Base-by-base conservation (phyloP, 495 filamentous ascomycete species). In the Haplographium delicatum region DNA sequence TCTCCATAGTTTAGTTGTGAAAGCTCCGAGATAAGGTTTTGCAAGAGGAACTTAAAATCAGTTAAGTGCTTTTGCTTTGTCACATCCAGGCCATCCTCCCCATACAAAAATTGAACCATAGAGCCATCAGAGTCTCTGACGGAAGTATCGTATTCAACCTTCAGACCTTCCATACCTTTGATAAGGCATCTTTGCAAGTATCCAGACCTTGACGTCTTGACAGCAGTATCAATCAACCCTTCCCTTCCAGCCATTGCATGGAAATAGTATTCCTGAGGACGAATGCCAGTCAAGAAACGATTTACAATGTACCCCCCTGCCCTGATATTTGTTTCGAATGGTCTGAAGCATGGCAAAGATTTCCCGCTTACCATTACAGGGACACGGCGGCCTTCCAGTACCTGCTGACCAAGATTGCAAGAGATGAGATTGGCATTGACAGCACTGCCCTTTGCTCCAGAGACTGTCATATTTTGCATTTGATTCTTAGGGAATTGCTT, bases 231-330 rank as follows among this genome's bases (percentile, higher is more conserved):
- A 69, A 99, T 97, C 58, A 99, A 73, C 73, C 94, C 94, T 73
- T 99, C 94, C 68, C 94, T 82, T 63, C 94, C 94, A 59, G 91
- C 91, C 94, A 99, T 99, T 63, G 91, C 88, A 80, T 99, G 94
- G 79, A 99, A 99, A 69, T 88, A 99, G 67, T 94, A 97, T 65
- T 97, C 94, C 64, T 99, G 94, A 22, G 94, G 94, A 49, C 91
- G 83, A 50, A 99, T 87, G 47, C 94, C 94, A 13, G 94, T 97
- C 78, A 99, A 88, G 79, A 97, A 99, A 64, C 94, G 90, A 65
- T 95, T 84, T 26, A 84, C 84, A 45, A 99, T 84, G 65, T 96
- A 99, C 24, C 94, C 94, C 55, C 93, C 94, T 26, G 94, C 93
- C 60, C 93, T 76, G 4, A 95, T 79, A 54, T 86, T 81, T 2